Evolutionary conservation across 768 basidiomycete genomes (phyloP).

Genomic region (Leucocoprinus birnbaumii): DNA sequence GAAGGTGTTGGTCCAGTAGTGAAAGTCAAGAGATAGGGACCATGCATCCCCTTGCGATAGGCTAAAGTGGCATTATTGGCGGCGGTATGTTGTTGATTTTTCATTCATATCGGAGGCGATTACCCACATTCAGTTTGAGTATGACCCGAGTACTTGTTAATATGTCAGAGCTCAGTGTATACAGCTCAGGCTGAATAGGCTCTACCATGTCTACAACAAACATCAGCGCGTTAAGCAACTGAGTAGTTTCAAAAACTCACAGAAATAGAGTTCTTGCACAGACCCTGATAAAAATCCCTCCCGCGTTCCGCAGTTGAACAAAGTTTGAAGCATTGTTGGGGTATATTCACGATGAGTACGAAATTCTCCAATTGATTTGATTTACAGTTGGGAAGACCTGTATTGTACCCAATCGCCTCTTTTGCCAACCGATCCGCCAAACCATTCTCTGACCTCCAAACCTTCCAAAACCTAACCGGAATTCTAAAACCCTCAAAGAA

Average conservation of each 20-base stretch:
- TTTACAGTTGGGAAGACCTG: no score
- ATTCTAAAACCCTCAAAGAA: no score
- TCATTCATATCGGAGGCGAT: not conserved
- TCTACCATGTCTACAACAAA: slow-evolving; percentile 18
- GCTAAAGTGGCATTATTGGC: slow-evolving; percentile 13
- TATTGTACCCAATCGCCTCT: no score
- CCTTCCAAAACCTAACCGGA: no score
- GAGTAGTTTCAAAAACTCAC: slow-evolving; percentile 19
- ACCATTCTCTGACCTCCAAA: no score
- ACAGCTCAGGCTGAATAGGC: not conserved
- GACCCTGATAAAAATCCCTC: slow-evolving; percentile 16
- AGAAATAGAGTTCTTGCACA: slow-evolving; percentile 34
- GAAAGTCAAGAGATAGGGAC: slow-evolving; percentile 36
- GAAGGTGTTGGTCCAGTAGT: slow-evolving; percentile 32
- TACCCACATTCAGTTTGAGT: slow-evolving; percentile 30
- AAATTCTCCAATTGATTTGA: not conserved
- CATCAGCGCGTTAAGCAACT: not conserved
- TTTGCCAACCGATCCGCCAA: no score
- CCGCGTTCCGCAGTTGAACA: not conserved
- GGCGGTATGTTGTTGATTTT: no score
- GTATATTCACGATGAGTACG: not conserved
- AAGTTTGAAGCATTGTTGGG: not conserved
- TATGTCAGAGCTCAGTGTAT: not conserved
- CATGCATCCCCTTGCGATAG: slow-evolving; percentile 30
- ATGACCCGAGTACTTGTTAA: slow-evolving; percentile 36